Percentiles rank a stretch among this genome's conserved stretches.
Evolutionary conservation across 352 stramenopile species (phyloP).

Genomic region (Globisporangium viniferum): DNA sequence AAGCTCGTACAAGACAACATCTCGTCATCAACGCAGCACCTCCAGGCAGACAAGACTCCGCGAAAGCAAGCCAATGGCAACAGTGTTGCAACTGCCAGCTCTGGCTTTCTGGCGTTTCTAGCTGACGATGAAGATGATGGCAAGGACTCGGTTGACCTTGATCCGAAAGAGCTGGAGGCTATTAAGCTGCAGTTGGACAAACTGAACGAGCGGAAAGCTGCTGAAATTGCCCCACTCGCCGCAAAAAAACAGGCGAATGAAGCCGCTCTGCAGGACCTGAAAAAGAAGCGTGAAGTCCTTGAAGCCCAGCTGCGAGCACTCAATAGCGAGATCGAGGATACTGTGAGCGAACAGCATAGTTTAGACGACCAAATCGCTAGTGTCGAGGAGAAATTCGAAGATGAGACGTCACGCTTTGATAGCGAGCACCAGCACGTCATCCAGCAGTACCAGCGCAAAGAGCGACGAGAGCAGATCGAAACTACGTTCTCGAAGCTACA

Average conservation of each 20-base stretch:
- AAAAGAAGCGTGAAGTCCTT: constrained; percentile 44
- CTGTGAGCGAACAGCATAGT: constrained; percentile 30
- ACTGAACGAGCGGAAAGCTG: constrained; percentile 41
- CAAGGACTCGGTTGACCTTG: constrained; percentile 19
- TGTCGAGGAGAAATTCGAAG: constrained; percentile 50
- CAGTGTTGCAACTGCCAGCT: neutral
- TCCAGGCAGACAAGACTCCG: constrained; percentile 17
- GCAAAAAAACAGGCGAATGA: constrained; percentile 25
- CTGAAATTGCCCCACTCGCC: constrained; percentile 27
- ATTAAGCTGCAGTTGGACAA: constrained; percentile 32
- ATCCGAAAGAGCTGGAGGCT: constrained; percentile 34
- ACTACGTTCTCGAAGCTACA: constrained; percentile 34
- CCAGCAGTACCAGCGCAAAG: constrained; percentile 28
- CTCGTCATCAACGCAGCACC: constrained; percentile 33
- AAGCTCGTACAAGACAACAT: constrained; percentile 41
- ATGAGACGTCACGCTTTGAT: constrained; percentile 40
- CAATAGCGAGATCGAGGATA: constrained; percentile 45
- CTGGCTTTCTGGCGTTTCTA: constrained; percentile 12
- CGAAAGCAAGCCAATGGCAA: constrained; percentile 1
- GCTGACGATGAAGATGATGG: constrained; percentile 12
- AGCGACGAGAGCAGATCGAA: constrained; percentile 37
- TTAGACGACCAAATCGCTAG: constrained; percentile 39
- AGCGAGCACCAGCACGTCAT: constrained; percentile 49
- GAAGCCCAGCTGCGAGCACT: constrained; percentile 54
- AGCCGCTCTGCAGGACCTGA: constrained; percentile 24